Percentiles rank a stretch among this genome's conserved stretches.
These are phyloP conservation scores for Trichosporon inkin DNA, from an alignment of 1,284 basidiomycete species.

Conservation along the genomic window DNA sequence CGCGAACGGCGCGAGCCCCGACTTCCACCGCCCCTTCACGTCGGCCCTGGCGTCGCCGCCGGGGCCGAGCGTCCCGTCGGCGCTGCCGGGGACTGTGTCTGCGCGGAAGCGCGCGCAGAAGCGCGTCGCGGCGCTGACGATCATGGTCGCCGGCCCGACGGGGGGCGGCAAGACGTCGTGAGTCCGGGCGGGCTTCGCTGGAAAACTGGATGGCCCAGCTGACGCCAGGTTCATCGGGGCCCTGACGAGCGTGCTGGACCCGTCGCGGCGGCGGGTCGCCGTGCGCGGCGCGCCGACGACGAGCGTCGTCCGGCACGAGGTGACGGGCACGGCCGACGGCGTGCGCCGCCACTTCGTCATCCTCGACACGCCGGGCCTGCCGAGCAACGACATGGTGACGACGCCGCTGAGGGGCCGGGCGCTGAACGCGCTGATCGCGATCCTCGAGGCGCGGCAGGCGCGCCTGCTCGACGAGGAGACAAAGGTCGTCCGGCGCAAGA, in stretches of 20 bases:
- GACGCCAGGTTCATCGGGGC: slow-evolving; percentile 20
- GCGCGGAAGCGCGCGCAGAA: slow-evolving; percentile 14
- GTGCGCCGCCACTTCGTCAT: slow-evolving; percentile 12
- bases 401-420: slow-evolving; percentile 25
- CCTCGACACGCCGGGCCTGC: slow-evolving; percentile 45
- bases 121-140: slow-evolving; percentile 31
- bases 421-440: slow-evolving; percentile 30
- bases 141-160: slow-evolving; percentile 41
- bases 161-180: slow-evolving; percentile 44
- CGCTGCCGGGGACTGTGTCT: slow-evolving; percentile 3
- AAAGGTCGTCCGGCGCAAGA: slow-evolving; percentile 37
- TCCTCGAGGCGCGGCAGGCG: slow-evolving; percentile 41
- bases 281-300: slow-evolving; percentile 14
- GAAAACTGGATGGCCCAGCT: not conserved
- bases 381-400: slow-evolving; percentile 1
- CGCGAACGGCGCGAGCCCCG: slow-evolving; percentile 12
- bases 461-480: slow-evolving; percentile 41
- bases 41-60: slow-evolving; percentile 19
- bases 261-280: slow-evolving; percentile 3
- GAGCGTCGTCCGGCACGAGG: slow-evolving; percentile 16
- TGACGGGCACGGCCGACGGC: slow-evolving; percentile 9
- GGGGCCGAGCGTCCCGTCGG: not conserved
- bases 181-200: not conserved
- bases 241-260: slow-evolving; percentile 20
- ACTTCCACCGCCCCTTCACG: slow-evolving; percentile 41